Evolutionary conservation across 1,284 basidiomycete genomes (phyloP).

Genomic region (Cryptococcus amylolentus): DNA sequence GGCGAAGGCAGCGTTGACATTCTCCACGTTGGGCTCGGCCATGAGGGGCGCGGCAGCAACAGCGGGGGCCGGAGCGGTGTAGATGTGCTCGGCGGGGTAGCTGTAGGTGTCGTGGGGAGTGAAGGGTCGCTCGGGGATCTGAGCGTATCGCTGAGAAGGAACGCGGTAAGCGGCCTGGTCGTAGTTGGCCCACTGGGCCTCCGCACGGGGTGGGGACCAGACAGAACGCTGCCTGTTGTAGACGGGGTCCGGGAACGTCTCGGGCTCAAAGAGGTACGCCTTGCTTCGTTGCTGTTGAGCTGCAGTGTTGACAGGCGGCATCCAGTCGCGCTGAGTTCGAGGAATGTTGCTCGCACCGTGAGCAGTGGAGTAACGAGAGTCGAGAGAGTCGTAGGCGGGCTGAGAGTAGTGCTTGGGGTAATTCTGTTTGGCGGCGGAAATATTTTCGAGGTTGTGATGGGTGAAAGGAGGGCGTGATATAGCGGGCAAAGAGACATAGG

Average conservation of each 20-base stretch:
- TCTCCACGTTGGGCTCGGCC: conserved; percentile 8
- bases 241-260: conserved; percentile 1
- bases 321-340: conserved; percentile 11
- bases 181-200: conserved; percentile 3
- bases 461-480: neutral
- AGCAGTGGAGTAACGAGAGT: conserved; percentile 11
- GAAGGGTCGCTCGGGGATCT: conserved; percentile 12
- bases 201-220: conserved; percentile 13
- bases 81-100: conserved; percentile 15
- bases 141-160: conserved; percentile 12
- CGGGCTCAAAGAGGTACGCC: conserved; percentile 6
- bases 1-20: conserved; percentile 19
- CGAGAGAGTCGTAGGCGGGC: conserved; percentile 6
- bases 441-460: neutral
- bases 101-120: conserved; percentile 24
- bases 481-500: neutral
- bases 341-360: conserved; percentile 12
- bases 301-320: neutral
- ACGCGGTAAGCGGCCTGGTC: conserved; percentile 9
- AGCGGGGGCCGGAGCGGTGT: conserved; percentile 2
- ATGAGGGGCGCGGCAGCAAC: conserved; percentile 1
- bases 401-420: neutral
- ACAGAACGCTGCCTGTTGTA: conserved; percentile 5
- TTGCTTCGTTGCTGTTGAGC: neutral
- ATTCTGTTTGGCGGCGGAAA: neutral